Evolutionary conservation across 257 asterid species (phyloP).

Genomic region (Plectranthus barbatus): DNA sequence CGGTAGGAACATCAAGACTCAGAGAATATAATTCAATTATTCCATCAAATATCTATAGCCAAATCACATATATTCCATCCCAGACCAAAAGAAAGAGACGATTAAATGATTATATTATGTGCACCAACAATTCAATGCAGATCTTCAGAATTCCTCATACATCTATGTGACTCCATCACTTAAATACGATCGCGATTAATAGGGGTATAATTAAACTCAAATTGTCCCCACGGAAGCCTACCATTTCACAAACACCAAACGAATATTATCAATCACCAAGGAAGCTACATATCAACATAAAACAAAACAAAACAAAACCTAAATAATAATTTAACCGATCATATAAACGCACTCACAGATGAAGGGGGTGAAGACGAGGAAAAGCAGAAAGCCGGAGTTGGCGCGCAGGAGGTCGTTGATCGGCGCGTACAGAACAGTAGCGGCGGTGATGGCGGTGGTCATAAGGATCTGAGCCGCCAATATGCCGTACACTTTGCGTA

Average conservation of each 20-base stretch:
- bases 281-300: neutral
- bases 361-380: slow-evolving; percentile 81
- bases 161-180: neutral
- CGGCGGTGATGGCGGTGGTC: slow-evolving; percentile 45
- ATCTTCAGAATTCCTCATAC: neutral
- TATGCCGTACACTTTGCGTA: slow-evolving; percentile 90
- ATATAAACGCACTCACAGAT: slow-evolving; percentile 57
- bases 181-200: neutral
- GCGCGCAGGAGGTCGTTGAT: slow-evolving; percentile 72
- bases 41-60: neutral
- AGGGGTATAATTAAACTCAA: neutral
- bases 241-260: neutral
- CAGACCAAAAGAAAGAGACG: neutral
- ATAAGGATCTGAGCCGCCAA: slow-evolving; percentile 79
- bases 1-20: neutral
- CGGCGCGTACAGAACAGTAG: slow-evolving; percentile 67
- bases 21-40: neutral
- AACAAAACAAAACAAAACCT: too few relatives aligned
- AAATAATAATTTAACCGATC: too few relatives aligned
- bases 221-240: neutral
- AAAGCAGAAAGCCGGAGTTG: slow-evolving; percentile 54
- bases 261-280: neutral
- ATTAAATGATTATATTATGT: neutral
- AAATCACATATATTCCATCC: neutral
- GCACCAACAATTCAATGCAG: neutral